phyloP scores from a whole-genome alignment of 805 yeast species.

The Nakazawaea ishiwadae region DNA sequence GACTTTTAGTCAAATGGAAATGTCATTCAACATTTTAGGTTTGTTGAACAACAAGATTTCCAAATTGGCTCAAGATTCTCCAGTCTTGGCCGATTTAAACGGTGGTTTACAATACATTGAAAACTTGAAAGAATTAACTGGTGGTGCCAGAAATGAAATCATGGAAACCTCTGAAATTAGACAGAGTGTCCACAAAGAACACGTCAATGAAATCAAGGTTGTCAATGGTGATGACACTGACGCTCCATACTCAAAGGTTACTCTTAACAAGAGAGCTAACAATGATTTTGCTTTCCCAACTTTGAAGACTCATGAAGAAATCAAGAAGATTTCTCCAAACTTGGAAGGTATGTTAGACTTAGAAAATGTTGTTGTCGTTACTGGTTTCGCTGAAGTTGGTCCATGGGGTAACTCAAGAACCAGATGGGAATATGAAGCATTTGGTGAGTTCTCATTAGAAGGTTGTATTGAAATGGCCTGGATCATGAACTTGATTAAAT shows the following conservation, averaged over 20 bases:
- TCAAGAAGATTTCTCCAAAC: conserved; percentile 65
- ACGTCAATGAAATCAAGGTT: conserved; percentile 80
- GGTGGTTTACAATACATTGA: conserved; percentile 97
- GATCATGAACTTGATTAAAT: conserved; percentile 97
- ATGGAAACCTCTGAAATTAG: conserved; percentile 85
- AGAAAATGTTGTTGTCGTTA: conserved; percentile 88
- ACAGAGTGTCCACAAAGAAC: conserved; percentile 92
- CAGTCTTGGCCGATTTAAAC: conserved; percentile 96
- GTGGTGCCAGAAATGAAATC: conserved; percentile 70
- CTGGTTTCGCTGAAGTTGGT: conserved; percentile 98
- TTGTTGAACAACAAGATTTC: conserved; percentile 82
- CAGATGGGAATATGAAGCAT: conserved; percentile 99
- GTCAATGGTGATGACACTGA: conserved; percentile 88
- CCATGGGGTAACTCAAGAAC: conserved; percentile 99
- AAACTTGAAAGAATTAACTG: conserved; percentile 84
- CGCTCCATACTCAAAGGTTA: conserved; percentile 72
- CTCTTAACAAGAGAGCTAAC: conserved; percentile 90
- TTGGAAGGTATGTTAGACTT: conserved; percentile 89
- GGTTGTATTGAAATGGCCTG: conserved; percentile 99
- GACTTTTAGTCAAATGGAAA: conserved; percentile 97
- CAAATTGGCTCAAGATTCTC: conserved; percentile 84
- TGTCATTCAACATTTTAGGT: conserved; percentile 98
- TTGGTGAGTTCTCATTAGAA: conserved; percentile 91
- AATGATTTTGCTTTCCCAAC: conserved; percentile 91
- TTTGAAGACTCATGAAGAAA: conserved; percentile 69